Conservation (phyloP, 2,329 filamentous ascomycete species). For the Zopfia rhizophila region DNA sequence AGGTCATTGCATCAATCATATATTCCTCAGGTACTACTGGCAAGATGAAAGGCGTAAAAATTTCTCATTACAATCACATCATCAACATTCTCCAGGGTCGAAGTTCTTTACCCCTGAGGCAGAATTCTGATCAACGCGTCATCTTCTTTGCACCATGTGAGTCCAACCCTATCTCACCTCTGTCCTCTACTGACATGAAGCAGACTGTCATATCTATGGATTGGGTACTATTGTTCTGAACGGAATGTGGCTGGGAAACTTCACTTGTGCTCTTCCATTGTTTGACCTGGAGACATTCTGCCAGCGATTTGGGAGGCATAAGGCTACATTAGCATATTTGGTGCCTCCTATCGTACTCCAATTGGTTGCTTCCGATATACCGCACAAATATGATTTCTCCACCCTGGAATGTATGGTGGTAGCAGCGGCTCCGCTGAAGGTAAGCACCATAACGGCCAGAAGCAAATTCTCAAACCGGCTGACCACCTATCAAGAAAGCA, state of each 20-base stretch:
- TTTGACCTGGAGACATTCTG: slow-evolving; percentile 25
- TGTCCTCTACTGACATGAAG: neutral
- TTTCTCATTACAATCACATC: slow-evolving; percentile 22
- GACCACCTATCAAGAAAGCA: slow-evolving; percentile 4
- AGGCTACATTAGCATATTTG: slow-evolving; percentile 18
- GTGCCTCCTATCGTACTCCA: slow-evolving; percentile 22
- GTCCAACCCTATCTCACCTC: slow-evolving; percentile 1
- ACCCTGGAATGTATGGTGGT: slow-evolving; percentile 22
- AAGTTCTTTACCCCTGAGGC: slow-evolving; percentile 11
- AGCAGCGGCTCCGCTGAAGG: slow-evolving; percentile 20
- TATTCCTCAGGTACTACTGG: slow-evolving; percentile 24
- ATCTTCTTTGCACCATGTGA: slow-evolving; percentile 24
- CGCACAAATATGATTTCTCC: slow-evolving; percentile 21
- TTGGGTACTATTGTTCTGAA: slow-evolving; percentile 17
- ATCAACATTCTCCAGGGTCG: slow-evolving; percentile 22
- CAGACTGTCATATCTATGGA: slow-evolving; percentile 22
- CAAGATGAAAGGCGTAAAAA: slow-evolving; percentile 22
- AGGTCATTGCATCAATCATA: slow-evolving; percentile 19
- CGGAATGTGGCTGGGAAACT: slow-evolving; percentile 23
- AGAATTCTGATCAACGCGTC: slow-evolving; percentile 18
- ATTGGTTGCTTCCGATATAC: slow-evolving; percentile 19
- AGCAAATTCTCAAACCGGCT: neutral
- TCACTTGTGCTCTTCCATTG: slow-evolving; percentile 17
- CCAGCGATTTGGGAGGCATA: slow-evolving; percentile 18
- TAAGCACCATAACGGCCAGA: neutral